Conservation (phyloP, 768 basidiomycete genomes). For the Lactifluus volemus region DNA sequence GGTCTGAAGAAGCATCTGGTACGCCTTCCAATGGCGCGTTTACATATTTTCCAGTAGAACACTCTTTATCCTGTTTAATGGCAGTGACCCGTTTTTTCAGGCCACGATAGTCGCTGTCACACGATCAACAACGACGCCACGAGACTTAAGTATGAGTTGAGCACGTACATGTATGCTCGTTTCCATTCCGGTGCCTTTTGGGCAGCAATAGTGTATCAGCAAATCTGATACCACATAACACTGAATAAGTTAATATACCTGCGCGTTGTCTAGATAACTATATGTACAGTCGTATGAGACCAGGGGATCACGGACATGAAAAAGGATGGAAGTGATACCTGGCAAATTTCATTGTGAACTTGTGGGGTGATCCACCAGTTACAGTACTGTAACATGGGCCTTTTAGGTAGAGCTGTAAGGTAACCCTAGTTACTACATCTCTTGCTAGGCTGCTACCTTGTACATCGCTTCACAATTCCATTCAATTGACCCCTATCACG, state of each 20-base stretch:
- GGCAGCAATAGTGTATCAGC: neutral
- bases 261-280: conserved; percentile 18
- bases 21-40: neutral
- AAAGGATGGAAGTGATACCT: neutral
- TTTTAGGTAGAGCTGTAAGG: no score
- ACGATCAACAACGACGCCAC: neutral
- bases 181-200: conserved; percentile 20
- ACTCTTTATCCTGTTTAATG: conserved; percentile 2
- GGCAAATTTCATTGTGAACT: conserved; percentile 17
- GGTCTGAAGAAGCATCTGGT: neutral
- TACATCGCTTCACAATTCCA: no score
- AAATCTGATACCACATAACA: neutral
- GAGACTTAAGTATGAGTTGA: neutral
- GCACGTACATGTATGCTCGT: conserved; percentile 19
- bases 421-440: no score
- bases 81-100: conserved; percentile 16
- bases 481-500: no score
- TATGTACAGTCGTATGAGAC: neutral
- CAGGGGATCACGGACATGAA: neutral
- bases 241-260: conserved; percentile 2
- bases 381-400: no score
- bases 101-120: conserved; percentile 17
- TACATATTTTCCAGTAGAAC: neutral
- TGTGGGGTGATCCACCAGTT: no score
- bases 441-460: no score